Conservation (phyloP, 2,329 filamentous ascomycete species). For the Claviceps sp. region DNA sequence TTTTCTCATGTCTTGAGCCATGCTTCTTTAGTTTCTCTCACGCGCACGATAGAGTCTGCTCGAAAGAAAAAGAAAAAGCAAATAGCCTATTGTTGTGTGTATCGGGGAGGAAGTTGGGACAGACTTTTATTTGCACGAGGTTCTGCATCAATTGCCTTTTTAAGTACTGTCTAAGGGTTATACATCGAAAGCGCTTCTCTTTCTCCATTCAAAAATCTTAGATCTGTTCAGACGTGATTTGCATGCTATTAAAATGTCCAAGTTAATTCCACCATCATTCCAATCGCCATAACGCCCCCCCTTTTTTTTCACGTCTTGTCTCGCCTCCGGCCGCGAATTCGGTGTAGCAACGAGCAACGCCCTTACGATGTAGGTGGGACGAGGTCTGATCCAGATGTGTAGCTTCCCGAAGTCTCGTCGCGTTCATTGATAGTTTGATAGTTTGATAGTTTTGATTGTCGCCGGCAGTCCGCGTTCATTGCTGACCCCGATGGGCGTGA, state of each 20-base stretch:
- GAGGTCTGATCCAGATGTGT: background rate
- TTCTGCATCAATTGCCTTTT: background rate
- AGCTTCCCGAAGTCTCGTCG: no score
- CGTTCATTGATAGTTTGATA: no score
- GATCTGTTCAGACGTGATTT: slow-evolving; percentile 16
- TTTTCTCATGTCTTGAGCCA: background rate
- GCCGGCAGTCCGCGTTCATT: no score
- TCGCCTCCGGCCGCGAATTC: background rate
- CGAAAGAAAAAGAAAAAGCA: background rate
- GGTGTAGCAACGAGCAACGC: background rate
- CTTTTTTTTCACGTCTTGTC: background rate
- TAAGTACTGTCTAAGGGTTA: slow-evolving; percentile 8
- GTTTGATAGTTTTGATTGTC: no score
- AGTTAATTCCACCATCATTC: background rate
- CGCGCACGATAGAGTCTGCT: background rate
- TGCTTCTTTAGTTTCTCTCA: background rate
- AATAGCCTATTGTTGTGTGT: background rate
- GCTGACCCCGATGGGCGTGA: no score
- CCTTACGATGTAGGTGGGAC: background rate
- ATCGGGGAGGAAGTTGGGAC: background rate
- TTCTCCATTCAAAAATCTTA: slow-evolving; percentile 19
- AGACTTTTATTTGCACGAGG: slow-evolving; percentile 1
- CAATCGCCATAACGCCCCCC: slow-evolving; percentile 3
- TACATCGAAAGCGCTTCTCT: slow-evolving; percentile 19
- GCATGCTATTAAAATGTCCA: slow-evolving; percentile 5